Evolutionary conservation across 2,329 filamentous ascomycete genomes (phyloP), one percentile per base, ranked within the genome.

Genomic region (Waltergamsia citrina): DNA sequence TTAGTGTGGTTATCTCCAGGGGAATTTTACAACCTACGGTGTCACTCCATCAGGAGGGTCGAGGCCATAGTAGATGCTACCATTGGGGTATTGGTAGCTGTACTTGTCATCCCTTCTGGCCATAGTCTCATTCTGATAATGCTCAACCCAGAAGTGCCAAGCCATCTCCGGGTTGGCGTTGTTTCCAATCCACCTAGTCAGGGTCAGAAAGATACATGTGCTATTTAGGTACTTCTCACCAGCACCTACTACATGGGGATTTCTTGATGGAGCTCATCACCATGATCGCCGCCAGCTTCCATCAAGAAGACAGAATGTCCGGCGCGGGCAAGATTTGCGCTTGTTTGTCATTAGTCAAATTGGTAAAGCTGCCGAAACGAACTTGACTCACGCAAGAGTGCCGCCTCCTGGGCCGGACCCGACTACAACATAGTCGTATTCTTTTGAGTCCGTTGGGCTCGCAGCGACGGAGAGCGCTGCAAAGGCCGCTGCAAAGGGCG

Each of bases 111-210:
- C 33, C 10, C 33, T 26, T 11, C 26, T n/a, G 26, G 17, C 19
- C 14, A 24, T 18, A 3, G 17, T 30, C 17, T 35, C 33, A 28
- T 77, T 63, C 6, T 60, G 52, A 44, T 76, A 78, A 51, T 80
- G 75, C 34, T 67, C 64, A 29, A 78, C 71, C 37, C 65, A 81
- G 53, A 73, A 78, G 47, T 72, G 63, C 74, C 74, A 79, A 1
- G 46, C 41, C 34, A 48, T 48, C 20, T 14, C 37, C 0, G 39
- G 38, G 2, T 42, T n/a, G n/a, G n/a, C n/a, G n/a, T n/a, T n/a
- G n/a, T n/a, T n/a, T n/a, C n/a, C n/a, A 10, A 9, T 17, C 22
- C 15, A 27, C 19, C 9, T 25, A 14, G 37, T 14, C 36, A 12
- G 11, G 27, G 11, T 15, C 9, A 24, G 15, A 6, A n/a, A 12